These are phyloP conservation scores for Ceratobasidium theobromae DNA, from an alignment of 1,284 basidiomycete species.

Conservation along the genomic window DNA sequence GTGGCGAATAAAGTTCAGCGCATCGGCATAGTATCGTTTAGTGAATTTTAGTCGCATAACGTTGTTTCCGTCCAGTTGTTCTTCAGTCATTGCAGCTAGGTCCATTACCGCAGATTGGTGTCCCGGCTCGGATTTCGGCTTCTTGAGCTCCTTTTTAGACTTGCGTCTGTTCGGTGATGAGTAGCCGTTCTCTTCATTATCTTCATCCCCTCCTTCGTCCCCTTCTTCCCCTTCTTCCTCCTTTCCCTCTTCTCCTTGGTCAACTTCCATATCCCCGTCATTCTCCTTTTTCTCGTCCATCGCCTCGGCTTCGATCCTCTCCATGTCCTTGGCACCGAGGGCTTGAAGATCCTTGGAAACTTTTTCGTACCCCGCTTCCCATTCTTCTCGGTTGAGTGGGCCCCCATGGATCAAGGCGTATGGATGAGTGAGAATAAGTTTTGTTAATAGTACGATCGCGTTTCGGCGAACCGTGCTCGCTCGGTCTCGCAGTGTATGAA, in stretches of 20 bases:
- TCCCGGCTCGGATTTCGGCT: slow-evolving; percentile 44
- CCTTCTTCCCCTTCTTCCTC: slow-evolving; percentile 42
- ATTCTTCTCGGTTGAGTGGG: slow-evolving; percentile 69
- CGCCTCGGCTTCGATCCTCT: slow-evolving; percentile 35
- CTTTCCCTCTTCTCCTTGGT: slow-evolving; percentile 38
- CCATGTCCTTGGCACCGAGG: slow-evolving; percentile 46
- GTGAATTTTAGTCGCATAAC: slow-evolving; percentile 73
- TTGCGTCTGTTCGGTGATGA: too few relatives aligned
- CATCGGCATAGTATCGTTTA: slow-evolving; percentile 88
- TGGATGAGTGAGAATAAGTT: slow-evolving; percentile 86
- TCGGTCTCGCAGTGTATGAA: slow-evolving; percentile 88
- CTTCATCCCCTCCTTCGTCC: slow-evolving; percentile 45
- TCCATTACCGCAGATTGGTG: slow-evolving; percentile 60
- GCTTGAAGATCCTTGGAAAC: slow-evolving; percentile 57
- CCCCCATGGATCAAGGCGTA: slow-evolving; percentile 87
- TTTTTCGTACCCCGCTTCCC: slow-evolving; percentile 67
- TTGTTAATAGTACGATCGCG: slow-evolving; percentile 76
- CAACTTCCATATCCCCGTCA: slow-evolving; percentile 44
- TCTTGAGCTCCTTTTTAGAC: slow-evolving; percentile 39
- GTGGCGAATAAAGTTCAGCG: slow-evolving; percentile 80
- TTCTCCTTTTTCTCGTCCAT: slow-evolving; percentile 42
- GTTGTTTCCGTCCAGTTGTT: slow-evolving; percentile 68
- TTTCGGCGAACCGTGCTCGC: slow-evolving; percentile 83
- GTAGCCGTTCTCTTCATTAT: slow-evolving; percentile 36
- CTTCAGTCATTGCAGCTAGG: slow-evolving; percentile 58